Evolutionary conservation across 805 yeast species (phyloP), one percentile per base, ranked within the genome.

Genomic region (Saccharomycopsis babjevae): DNA sequence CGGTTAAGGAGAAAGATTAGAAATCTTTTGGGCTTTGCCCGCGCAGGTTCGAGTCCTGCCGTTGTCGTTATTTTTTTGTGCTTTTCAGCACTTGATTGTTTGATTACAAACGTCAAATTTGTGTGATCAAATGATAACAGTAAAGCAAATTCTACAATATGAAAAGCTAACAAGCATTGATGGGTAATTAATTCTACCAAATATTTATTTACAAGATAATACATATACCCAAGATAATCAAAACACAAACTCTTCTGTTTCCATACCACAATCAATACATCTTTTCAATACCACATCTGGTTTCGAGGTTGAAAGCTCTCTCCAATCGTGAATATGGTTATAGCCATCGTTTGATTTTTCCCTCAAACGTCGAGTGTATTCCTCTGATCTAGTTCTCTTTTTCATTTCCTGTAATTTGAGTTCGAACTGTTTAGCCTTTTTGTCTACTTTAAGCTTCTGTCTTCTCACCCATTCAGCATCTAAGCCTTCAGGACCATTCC

Each of bases 401-500:
- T 97, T 78, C 97, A 94, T 93, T 67, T 92, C 96, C 66, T 79
- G 78, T 69, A 94, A 76, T 68, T 87, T 85, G n/a, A 80, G 79
- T 65, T 88, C 84, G 71, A 89, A 94, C 71, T 84, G 84, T 68
- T 84, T 84, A 65, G 91, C 97, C 63, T 88, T 80, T 58, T 97
- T 76, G 61, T 82, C 81, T 20, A 89, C 77, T 64, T 89, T 83
- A 68, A 81, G 79, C 57, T 79, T 82, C 71, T 89, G 96, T 38
- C 99, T 75, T 58, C 89, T 73, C 66, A 89, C 88, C 89, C 96
- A 94, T 71, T 94, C 99, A n/a, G 80, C 80, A 71, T 94, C 99
- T 46, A 94, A 73, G 0, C 88, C 90, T 60, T 90, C 97, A 10
- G 85, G 80, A 1, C 96, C 86, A 0, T 94, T 96, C 99, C 99